Conservation (phyloP, 108 stramenopile genomes). For the Epipyxis sp. region DNA sequence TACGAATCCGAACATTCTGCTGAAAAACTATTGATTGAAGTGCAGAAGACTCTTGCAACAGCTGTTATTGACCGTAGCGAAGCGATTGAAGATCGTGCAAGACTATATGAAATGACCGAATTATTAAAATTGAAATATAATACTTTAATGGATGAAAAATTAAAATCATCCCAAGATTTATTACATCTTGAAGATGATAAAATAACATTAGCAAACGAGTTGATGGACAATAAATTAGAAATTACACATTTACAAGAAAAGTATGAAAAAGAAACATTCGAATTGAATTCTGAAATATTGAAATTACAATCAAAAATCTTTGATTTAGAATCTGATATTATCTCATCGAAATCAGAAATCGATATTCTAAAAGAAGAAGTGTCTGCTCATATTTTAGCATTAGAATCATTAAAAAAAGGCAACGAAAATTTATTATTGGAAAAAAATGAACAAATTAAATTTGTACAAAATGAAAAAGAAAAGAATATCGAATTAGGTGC, state of each 20-base stretch:
- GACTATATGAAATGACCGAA: neutral
- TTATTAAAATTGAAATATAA: neutral
- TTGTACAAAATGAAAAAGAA: neutral
- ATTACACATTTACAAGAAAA: neutral
- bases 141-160: conserved; percentile 7
- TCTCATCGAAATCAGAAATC: neutral
- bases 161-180: neutral
- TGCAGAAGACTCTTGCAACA: neutral
- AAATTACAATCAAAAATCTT: neutral
- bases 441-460: neutral
- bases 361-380: conserved; percentile 13
- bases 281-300: neutral
- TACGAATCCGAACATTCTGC: neutral
- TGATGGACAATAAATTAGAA: neutral
- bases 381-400: neutral
- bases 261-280: neutral
- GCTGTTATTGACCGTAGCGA: neutral
- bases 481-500: conserved; percentile 1
- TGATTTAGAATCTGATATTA: neutral
- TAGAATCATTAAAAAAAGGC: neutral
- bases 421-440: neutral
- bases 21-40: neutral
- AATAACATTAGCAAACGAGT: neutral
- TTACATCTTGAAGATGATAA: neutral
- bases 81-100: neutral